phyloP scores from a whole-genome alignment of 2,329 filamentous ascomycete species.

The Myriosclerotinia curreyana region DNA sequence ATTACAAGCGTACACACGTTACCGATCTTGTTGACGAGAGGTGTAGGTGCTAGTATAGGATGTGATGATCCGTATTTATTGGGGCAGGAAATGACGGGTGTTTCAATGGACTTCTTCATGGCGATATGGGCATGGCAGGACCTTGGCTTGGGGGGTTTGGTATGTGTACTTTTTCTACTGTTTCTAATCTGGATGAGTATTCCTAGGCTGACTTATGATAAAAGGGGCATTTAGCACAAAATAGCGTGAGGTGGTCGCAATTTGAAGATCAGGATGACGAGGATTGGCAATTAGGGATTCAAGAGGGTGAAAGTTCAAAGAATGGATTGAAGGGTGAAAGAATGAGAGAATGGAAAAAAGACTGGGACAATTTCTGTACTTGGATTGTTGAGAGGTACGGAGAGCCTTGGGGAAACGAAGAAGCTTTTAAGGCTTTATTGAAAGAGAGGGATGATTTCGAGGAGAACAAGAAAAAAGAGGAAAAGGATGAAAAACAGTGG shows the following conservation, averaged over 20 bases:
- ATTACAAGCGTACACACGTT: constrained; percentile 74
- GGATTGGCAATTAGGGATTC: constrained; percentile 70
- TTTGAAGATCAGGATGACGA: constrained; percentile 72
- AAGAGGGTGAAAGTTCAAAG: constrained; percentile 61
- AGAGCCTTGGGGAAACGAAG: no score
- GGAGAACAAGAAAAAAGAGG: no score
- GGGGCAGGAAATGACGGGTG: constrained; percentile 74
- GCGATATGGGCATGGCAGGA: constrained; percentile 86
- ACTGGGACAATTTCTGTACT: constrained; percentile 84
- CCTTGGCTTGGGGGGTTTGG: constrained; percentile 78
- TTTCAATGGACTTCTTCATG: constrained; percentile 91
- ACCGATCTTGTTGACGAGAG: constrained; percentile 75
- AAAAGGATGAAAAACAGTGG: no score
- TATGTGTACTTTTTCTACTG: constrained; percentile 41
- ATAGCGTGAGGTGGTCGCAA: constrained; percentile 81
- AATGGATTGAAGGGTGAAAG: constrained; percentile 64
- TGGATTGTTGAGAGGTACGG: constrained; percentile 77
- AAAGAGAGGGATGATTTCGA: no score
- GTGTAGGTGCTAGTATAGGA: constrained; percentile 76
- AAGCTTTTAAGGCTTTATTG: no score
- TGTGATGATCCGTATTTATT: constrained; percentile 88
- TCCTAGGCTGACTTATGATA: constrained; percentile 8
- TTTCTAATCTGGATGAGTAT: background rate
- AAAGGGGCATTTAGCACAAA: constrained; percentile 65
- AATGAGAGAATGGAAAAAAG: constrained; percentile 70